Evolutionary conservation across 1,284 basidiomycete genomes (phyloP).

Genomic region (Microbotryum lychnidis-dioicae): DNA sequence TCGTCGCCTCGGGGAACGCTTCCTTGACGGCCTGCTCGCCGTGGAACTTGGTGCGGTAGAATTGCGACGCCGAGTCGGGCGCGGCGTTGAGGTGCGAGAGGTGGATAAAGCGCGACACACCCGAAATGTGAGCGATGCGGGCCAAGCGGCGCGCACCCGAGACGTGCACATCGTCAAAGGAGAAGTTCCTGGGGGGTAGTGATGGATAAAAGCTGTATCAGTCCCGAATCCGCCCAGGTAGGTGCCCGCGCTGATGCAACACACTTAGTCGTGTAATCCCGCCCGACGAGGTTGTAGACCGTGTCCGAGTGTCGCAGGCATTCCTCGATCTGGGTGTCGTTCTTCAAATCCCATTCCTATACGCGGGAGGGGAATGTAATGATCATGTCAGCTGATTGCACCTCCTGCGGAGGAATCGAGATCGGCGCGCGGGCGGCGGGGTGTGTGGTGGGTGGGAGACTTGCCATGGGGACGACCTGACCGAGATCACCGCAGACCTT

Average conservation of each 20-base stretch:
- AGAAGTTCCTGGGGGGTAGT: slow-evolving; percentile 60
- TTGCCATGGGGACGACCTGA: slow-evolving; percentile 86
- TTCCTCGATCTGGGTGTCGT: slow-evolving; percentile 82
- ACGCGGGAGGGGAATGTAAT: slow-evolving; percentile 3
- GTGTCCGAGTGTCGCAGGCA: slow-evolving; percentile 92
- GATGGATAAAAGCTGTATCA: neutral
- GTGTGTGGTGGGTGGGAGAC: slow-evolving; percentile 31
- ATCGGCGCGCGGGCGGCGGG: slow-evolving; percentile 1
- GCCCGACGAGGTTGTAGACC: slow-evolving; percentile 87
- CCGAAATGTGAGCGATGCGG: slow-evolving; percentile 62
- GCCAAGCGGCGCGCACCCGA: slow-evolving; percentile 63
- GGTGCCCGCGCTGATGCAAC: slow-evolving; percentile 33
- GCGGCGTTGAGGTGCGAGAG: slow-evolving; percentile 93
- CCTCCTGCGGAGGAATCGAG: neutral
- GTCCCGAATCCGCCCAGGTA: neutral
- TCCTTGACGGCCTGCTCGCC: slow-evolving; percentile 82
- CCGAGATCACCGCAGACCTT: slow-evolving; percentile 94
- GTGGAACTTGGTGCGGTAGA: slow-evolving; percentile 81
- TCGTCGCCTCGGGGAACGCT: slow-evolving; percentile 79
- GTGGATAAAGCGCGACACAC: slow-evolving; percentile 82
- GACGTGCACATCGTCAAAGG: slow-evolving; percentile 67
- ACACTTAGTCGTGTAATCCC: slow-evolving; percentile 86
- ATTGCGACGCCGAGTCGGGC: slow-evolving; percentile 64
- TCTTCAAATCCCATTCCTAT: slow-evolving; percentile 89
- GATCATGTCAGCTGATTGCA: neutral